Evolutionary conservation across 1,284 basidiomycete genomes (phyloP), one percentile per base, ranked within the genome.

Genomic region (Pseudozyma sp.): DNA sequence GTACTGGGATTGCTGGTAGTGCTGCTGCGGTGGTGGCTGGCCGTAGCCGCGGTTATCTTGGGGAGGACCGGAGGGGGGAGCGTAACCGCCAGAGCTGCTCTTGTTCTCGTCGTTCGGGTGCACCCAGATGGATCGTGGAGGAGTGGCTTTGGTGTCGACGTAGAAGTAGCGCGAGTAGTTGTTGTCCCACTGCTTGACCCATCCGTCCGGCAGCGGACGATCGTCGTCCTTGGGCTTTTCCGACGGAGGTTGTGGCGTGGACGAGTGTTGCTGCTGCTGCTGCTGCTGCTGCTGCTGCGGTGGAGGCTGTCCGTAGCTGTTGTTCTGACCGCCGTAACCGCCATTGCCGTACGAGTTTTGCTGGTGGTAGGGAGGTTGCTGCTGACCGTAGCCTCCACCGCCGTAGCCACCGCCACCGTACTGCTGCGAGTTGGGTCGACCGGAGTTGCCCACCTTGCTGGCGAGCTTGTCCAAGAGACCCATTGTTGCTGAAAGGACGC

Each of bases 81-180:
- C 59, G 19, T 80, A 80, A 7, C 51, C 58, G 10, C 63, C 69
- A 9, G 48, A 5, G 16, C 48, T 13, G 40, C 19, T 11, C 17
- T 35, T 58, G 57, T 68, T 62, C 16, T 80, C 79, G 46, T 82
- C 81, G 14, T 61, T 51, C 0, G 82, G 82, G 55, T 83, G 81
- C 2, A 73, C 68, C 82, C 82, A 84, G 57, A 77, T 80, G 30
- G 80, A 81, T 3, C 77, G 67, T 1, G 82, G 81, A 7, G 82
- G 82, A 13, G 68, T 78, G 7, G 75, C 71, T 17, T 58, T 54
- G 16, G 82, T 84, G 60, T 84, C 79, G 29, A 84, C 82, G 69
- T 78, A 84, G 43, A 83, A 84, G 75, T 78, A 72, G 43, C 75
- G 75, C 31, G 65, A 74, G 73, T 84, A 82, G 63, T 82, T 80